phyloP scores from a whole-genome alignment of 345 rosid genomes.

The Bruguiera parviflora region DNA sequence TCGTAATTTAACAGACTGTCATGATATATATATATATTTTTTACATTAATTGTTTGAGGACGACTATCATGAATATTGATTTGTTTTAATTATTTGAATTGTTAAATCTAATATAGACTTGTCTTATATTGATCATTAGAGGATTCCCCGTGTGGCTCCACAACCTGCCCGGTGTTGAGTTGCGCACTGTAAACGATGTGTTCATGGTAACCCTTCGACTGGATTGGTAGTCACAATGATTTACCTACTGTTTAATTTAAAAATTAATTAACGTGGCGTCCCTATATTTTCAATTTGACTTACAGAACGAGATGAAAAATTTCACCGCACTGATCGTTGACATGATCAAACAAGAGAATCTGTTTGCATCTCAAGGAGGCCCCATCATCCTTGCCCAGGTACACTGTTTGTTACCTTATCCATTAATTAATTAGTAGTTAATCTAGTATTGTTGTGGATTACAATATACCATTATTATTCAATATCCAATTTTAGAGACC shows the following conservation, averaged over 20 bases:
- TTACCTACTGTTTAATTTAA: too few relatives aligned
- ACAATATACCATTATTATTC: too few relatives aligned
- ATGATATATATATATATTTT: too few relatives aligned
- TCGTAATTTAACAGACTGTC: too few relatives aligned
- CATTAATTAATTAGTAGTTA: too few relatives aligned
- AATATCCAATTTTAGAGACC: too few relatives aligned
- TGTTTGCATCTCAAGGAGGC: slow-evolving; percentile 80
- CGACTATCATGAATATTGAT: too few relatives aligned
- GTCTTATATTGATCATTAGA: slow-evolving; percentile 15
- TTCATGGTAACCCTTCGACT: neutral
- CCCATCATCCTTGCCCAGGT: slow-evolving; percentile 75
- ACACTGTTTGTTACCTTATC: neutral
- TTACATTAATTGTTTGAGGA: too few relatives aligned
- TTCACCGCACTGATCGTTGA: slow-evolving; percentile 54
- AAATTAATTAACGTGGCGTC: too few relatives aligned
- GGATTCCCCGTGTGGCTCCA: slow-evolving; percentile 74
- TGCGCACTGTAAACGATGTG: slow-evolving; percentile 46
- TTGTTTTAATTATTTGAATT: too few relatives aligned
- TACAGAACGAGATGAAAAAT: slow-evolving; percentile 59
- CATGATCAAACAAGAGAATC: slow-evolving; percentile 50
- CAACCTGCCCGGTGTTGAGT: slow-evolving; percentile 36
- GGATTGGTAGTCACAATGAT: too few relatives aligned
- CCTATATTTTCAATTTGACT: neutral
- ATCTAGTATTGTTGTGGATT: too few relatives aligned
- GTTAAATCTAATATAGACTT: neutral